Evolutionary conservation across 2,329 filamentous ascomycete genomes (phyloP), one percentile per base, ranked within the genome.

Genomic region (Arthrobotrys pseudoclavata): DNA sequence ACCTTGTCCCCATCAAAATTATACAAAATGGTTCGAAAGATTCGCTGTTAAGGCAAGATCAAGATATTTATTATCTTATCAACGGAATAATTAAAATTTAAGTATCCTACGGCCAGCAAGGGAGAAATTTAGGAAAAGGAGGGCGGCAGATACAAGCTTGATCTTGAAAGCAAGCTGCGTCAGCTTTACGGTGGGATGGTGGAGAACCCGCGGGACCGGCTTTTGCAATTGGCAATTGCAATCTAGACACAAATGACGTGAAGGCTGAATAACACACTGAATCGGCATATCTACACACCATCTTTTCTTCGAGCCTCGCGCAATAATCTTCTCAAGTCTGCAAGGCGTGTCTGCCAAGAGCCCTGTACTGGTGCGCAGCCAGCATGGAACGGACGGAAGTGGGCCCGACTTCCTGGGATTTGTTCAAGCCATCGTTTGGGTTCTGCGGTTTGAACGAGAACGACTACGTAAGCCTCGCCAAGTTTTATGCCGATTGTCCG

Each of bases 11-110:
- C 55, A 60, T 60, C 55, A 60, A 60, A 26, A 24, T 20, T 40
- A 12, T 2, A 40, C 6, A 40, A 40, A 40, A 40, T 3, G 34
- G 34, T 6, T 10, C 5, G 5, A 20, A 57, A 18, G 2, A 20
- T 57, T 31, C 9, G 53, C 53, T 40, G 34, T 42, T 15, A 20
- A 18, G n/a, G 18, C 31, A 60, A 40, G 34, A 26, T 60, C 34
- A 10, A 18, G 34, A 60, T 60, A 60, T 60, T 60, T 60, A 60
- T 60, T 60, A 60, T 60, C 55, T 60, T 60, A 60, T 60, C 55
- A 57, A n/a, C 29, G n/a, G 52, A 22, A 22, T 12, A 40, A 15
- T 20, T 10, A 12, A 57, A 20, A 20, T 40, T 40, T 40, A 40
- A 40, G 12, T 15, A 4, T 40, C 37, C 1, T 37, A 12, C 10